Percentiles rank a stretch among this genome's conserved stretches.
These are phyloP conservation scores for Phylloporus arenicola DNA, from an alignment of 768 basidiomycete genomes.

Conservation along the genomic window DNA sequence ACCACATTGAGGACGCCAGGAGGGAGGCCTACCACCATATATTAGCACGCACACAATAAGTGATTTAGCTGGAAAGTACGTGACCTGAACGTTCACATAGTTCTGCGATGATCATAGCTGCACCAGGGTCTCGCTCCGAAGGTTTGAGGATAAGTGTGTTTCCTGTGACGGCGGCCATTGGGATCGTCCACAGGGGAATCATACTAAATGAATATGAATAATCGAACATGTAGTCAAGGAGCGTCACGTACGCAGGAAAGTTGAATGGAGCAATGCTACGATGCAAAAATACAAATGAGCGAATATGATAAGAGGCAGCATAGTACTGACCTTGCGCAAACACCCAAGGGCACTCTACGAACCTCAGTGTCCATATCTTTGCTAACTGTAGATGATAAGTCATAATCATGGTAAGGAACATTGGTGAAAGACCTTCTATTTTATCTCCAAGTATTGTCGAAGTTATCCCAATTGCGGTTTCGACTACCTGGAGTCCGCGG, in stretches of 20 bases:
- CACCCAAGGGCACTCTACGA: constrained; percentile 79
- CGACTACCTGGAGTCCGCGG: constrained; percentile 86
- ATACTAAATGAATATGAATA: constrained; percentile 44
- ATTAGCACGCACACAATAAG: not conserved
- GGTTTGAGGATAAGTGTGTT: constrained; percentile 95
- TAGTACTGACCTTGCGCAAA: constrained; percentile 57
- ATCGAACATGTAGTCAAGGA: not conserved
- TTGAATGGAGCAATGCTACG: constrained; percentile 80
- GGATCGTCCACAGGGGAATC: constrained; percentile 97
- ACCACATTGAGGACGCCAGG: constrained; percentile 87
- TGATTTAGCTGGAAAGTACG: not conserved
- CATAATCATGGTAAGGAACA: not conserved
- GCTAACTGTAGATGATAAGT: constrained; percentile 52
- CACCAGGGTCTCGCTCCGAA: constrained; percentile 94
- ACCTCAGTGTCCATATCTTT: constrained; percentile 96
- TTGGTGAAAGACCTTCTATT: constrained; percentile 68
- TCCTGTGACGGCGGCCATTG: constrained; percentile 82
- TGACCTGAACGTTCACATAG: constrained; percentile 79
- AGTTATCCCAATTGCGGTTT: constrained; percentile 76
- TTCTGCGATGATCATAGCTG: constrained; percentile 97
- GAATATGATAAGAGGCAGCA: not conserved
- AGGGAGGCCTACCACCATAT: constrained; percentile 52
- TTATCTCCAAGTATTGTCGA: constrained; percentile 86
- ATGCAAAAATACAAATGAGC: constrained; percentile 1
- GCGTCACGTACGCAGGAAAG: constrained; percentile 67